Conservation (phyloP, 1,284 basidiomycete genomes). For the Papiliotrema terrestris region DNA sequence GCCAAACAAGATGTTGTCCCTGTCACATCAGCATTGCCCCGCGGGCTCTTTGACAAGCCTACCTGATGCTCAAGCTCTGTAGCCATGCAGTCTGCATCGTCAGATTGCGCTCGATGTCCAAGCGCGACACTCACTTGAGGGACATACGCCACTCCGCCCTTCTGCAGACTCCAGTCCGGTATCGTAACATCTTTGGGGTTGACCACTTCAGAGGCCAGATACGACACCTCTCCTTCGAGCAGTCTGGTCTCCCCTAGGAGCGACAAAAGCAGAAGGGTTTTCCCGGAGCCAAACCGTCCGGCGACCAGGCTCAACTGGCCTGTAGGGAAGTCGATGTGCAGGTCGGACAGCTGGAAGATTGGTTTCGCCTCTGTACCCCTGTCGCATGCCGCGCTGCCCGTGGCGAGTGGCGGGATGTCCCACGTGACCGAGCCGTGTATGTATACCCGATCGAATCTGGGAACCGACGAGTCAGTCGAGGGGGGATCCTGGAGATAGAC, state of each 20-base stretch:
- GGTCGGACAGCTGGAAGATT: constrained; percentile 71
- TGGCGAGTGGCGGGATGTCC: constrained; percentile 12
- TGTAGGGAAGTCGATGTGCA: constrained; percentile 69
- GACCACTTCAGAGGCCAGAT: constrained; percentile 46
- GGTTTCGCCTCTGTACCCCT: constrained; percentile 2
- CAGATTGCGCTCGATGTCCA: not conserved
- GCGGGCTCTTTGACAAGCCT: constrained; percentile 15
- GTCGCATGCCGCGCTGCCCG: not conserved
- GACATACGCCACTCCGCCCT: constrained; percentile 53
- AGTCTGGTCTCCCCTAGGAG: constrained; percentile 82
- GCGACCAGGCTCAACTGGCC: constrained; percentile 73
- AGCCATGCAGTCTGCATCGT: constrained; percentile 49
- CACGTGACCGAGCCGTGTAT: constrained; percentile 31
- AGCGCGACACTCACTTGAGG: constrained; percentile 35
- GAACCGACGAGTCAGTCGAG: constrained; percentile 11
- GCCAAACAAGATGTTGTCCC: constrained; percentile 56
- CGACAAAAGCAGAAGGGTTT: constrained; percentile 70
- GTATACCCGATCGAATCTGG: constrained; percentile 19
- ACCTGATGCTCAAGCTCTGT: constrained; percentile 51
- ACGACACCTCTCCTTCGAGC: constrained; percentile 52
- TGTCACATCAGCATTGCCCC: constrained; percentile 32
- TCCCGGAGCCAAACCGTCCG: constrained; percentile 63
- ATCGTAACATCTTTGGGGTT: constrained; percentile 53
- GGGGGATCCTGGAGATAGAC: constrained; percentile 42
- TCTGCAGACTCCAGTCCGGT: constrained; percentile 58